Evolutionary conservation across 179 eudicot species (phyloP), one percentile per base, ranked within the genome.

Genomic region (Beta corolliflora): DNA sequence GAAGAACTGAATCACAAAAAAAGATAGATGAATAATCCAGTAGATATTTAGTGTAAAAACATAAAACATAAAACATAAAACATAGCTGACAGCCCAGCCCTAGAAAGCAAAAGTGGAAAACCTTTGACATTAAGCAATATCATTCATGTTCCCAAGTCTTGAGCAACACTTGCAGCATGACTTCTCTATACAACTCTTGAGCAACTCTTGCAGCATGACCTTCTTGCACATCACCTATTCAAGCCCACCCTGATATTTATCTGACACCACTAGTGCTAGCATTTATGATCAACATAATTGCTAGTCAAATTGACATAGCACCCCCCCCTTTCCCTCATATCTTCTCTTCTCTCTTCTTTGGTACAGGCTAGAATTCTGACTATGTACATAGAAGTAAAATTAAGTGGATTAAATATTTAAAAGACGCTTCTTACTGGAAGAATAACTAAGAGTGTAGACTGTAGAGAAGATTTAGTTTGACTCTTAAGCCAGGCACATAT

Each of bases 151-250:
- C 19, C 12, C 80, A 16, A 25, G 29, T 25, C 29, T 25, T 25
- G 29, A 25, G 29, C 29, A 29, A 66, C 2, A 19, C 60, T 23
- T n/a, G 9, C 52, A 60, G 46, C 31, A 23, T 25, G 63, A 25
- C 77, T 31, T 9, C 50, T 58, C 14, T 29, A 55, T 75, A 15
- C 7, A 55, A 19, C 25, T 16, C 77, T 13, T 25, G 1, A 55
- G 12, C 36, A 74, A 18, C 25, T 36, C 66, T 75, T 69, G 71
- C 48, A 14, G 71, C 71, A 66, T 66, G 73, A 69, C 52, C 21
- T 41, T 52, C 52, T 44, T 6, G 73, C 23, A 63, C 36, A 44
- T 16, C 72, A 69, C 23, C 23, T 18, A 16, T 44, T 3, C 19
- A 8, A 52, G 44, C 73, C 52, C 53, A 48, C 73, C 44, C 16